Percentiles rank a stretch among this genome's conserved stretches.
Conservation (phyloP, 768 basidiomycete genomes). For the Neoboletus subvelutipes region DNA sequence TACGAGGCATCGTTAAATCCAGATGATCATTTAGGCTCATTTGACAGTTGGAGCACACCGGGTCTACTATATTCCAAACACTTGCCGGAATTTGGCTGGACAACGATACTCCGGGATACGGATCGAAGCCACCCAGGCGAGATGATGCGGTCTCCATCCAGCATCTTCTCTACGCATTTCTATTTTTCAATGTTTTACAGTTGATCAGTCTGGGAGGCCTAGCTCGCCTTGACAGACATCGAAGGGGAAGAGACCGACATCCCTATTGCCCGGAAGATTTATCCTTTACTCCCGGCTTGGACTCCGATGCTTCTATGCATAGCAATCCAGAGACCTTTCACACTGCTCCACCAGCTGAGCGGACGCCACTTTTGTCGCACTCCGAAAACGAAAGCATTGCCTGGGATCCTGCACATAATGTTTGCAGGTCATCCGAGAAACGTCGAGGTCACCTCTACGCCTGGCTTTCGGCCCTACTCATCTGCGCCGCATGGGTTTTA, state of each 20-base stretch:
- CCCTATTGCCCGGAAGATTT: constrained; percentile 18
- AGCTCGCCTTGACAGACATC: constrained; percentile 45
- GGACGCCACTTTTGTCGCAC: constrained; percentile 14
- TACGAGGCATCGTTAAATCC: background rate
- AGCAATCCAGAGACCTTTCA: background rate
- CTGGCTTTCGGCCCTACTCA: constrained; percentile 39
- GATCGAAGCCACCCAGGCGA: constrained; percentile 19
- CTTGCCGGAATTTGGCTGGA: constrained; percentile 71
- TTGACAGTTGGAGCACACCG: constrained; percentile 68
- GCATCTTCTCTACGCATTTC: constrained; percentile 54
- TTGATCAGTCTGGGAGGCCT: constrained; percentile 51
- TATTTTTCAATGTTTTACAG: constrained; percentile 58
- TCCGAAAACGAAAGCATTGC: background rate
- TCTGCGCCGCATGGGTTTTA: constrained; percentile 58
- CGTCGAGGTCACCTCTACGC: constrained; percentile 54
- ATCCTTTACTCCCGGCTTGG: background rate
- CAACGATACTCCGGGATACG: constrained; percentile 11
- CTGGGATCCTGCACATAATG: constrained; percentile 15
- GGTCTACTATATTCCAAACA: constrained; percentile 70
- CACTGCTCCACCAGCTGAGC: constrained; percentile 4
- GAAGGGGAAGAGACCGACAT: constrained; percentile 27
- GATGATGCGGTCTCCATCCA: constrained; percentile 43
- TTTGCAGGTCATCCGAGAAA: constrained; percentile 35
- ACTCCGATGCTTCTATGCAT: background rate
- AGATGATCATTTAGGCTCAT: background rate